A percentile compares a stretch with the other conserved stretches of the same genome.
These are phyloP conservation scores for Aspergillus sp. DNA, from an alignment of 2,329 filamentous ascomycete species.

Conservation along the genomic window DNA sequence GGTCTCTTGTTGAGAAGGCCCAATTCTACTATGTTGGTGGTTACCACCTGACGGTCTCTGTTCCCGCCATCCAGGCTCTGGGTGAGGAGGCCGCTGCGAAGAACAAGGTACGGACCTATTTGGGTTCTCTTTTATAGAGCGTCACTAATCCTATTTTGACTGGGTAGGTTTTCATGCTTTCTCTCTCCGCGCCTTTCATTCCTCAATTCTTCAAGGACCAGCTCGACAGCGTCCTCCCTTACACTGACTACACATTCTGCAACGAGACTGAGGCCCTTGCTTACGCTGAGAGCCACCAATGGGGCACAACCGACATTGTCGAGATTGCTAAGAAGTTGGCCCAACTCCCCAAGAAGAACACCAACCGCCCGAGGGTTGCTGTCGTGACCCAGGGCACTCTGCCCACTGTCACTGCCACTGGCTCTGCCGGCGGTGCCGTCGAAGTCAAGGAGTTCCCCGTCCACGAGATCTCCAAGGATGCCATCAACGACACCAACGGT, in stretches of 20 bases:
- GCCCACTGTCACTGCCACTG: constrained; percentile 77
- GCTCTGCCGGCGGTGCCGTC: constrained; percentile 64
- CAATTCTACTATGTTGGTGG: constrained; percentile 91
- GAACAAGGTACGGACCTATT: constrained; percentile 66
- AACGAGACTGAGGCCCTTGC: constrained; percentile 94
- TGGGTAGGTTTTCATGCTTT: constrained; percentile 70
- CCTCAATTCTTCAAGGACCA: constrained; percentile 96
- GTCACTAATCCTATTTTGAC: constrained; percentile 3
- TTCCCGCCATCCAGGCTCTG: constrained; percentile 83
- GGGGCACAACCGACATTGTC: constrained; percentile 73
- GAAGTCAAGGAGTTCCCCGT: constrained; percentile 77
- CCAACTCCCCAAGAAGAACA: constrained; percentile 89
- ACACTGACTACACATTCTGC: constrained; percentile 94
- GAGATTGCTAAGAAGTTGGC: constrained; percentile 85
- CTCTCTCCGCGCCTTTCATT: constrained; percentile 94
- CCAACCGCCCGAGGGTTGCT: constrained; percentile 75
- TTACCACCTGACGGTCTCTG: constrained; percentile 96
- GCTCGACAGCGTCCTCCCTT: constrained; percentile 79
- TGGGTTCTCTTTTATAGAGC: not conserved
- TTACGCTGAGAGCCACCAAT: constrained; percentile 78
- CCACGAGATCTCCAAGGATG: constrained; percentile 69
- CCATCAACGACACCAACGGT: constrained; percentile 95
- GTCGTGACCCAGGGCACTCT: constrained; percentile 95
- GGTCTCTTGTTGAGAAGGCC: constrained; percentile 85
- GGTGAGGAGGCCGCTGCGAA: constrained; percentile 83